Evolutionary conservation across 345 rosid species (phyloP), one percentile per base, ranked within the genome.

Genomic region (Passiflora organensis): DNA sequence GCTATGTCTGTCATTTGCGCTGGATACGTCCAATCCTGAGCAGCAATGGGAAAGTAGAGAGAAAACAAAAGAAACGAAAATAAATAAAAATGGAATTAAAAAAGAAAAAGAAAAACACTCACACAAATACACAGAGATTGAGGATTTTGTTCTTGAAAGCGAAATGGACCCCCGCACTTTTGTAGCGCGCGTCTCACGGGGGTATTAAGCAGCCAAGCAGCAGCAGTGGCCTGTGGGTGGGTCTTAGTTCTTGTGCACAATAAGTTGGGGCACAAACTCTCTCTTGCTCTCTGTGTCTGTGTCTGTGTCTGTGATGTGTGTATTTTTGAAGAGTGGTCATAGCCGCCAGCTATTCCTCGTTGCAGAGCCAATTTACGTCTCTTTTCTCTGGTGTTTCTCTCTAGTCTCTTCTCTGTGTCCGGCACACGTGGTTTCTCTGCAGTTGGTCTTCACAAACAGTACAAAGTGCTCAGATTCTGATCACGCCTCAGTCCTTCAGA

Each of bases 171-270:
- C 57, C 58, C 22, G 21, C 1, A 21, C 2, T 37, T 71, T 44
- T 67, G 34, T 56, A 72, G 81, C 81, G 81, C 81, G 78, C 72
- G 62, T 69, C 57, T 66, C 23, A 59, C 78, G 80, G 75, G 80
- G 69, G 76, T 46, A 20, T 46, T 18, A 46, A 46, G 8, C 49
- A 32, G 38, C 5, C 21, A 20, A 17, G 6, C 18, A 46, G 8
- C 49, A 32, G 38, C 5, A 21, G 1, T 18, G 39, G 32, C 59
- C 16, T 32, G n/a, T n/a, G n/a, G 43, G 62, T 70, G 57, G 65
- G 58, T 32, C 65, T 38, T 48, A 2, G 45, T 13, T 13, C 8
- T 28, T 28, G 8, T 28, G 34, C 34, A 28, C 34, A 28, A 28
- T 28, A 28, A 28, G 34, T 8, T 28, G 34, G 34, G 8, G 16